A percentile compares a stretch with the other conserved stretches of the same genome.
Evolutionary conservation across 345 rosid species (phyloP).

Genomic region (Trapa incisa): DNA sequence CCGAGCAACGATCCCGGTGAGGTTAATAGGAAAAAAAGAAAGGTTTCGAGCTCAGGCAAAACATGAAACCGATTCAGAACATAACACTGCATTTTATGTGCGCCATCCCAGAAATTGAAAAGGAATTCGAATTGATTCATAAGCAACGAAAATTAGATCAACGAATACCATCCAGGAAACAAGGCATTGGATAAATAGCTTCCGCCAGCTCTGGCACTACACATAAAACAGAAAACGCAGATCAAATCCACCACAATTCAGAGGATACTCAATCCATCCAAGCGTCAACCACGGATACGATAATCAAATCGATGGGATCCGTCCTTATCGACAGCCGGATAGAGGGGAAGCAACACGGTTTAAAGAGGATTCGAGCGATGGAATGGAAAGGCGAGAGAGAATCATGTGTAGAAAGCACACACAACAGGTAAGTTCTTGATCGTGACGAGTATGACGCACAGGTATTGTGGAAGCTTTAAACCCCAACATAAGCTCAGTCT

Average conservation of each 20-base stretch:
- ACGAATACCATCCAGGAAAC: background rate
- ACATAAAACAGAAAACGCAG: background rate
- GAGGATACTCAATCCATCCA: background rate
- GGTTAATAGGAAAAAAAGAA: background rate
- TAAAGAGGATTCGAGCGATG: background rate
- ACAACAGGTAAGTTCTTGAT: slow-evolving; percentile 3
- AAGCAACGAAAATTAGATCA: background rate
- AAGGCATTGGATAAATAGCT: background rate
- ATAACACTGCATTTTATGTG: background rate
- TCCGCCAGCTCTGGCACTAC: background rate
- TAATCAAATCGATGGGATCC: no score
- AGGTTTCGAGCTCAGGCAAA: background rate
- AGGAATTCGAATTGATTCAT: background rate
- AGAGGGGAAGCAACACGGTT: background rate
- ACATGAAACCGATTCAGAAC: background rate
- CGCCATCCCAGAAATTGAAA: background rate
- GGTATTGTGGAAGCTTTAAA: background rate
- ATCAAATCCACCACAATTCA: background rate
- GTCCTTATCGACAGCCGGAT: background rate
- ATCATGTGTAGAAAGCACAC: background rate
- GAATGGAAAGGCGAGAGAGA: background rate
- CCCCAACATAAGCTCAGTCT: background rate
- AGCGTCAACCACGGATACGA: no score
- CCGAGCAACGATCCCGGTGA: no score
- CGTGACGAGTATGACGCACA: background rate